A percentile compares a stretch with the other conserved stretches of the same genome.
Conservation (phyloP, 1,284 basidiomycete species). For the Grifola frondosa region DNA sequence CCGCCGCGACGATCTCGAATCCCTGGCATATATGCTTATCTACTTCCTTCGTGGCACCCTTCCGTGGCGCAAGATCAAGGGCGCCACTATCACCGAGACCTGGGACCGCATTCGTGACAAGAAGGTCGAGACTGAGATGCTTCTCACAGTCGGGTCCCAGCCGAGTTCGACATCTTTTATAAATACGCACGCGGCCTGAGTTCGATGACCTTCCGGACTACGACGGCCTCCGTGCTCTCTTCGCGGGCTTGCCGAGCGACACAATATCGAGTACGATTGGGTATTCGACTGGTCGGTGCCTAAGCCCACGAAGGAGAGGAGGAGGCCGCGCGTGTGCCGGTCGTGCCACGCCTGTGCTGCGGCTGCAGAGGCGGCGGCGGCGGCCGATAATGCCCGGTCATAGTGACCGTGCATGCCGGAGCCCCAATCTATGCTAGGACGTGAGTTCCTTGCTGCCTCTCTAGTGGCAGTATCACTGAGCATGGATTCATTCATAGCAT, state of each 20-base stretch:
- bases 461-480: not conserved
- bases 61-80: conserved; percentile 87
- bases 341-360: conserved; percentile 24
- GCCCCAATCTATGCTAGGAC: conserved; percentile 6
- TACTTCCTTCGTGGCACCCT: conserved; percentile 90
- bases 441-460: conserved; percentile 6
- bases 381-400: no score
- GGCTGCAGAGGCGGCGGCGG: conserved; percentile 19
- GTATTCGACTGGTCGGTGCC: conserved; percentile 33
- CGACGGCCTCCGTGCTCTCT: conserved; percentile 79
- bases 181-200: conserved; percentile 83
- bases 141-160: conserved; percentile 81
- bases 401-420: conserved; percentile 12
- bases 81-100: conserved; percentile 76
- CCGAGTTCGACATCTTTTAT: conserved; percentile 87
- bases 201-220: conserved; percentile 94
- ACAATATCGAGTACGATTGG: conserved; percentile 31
- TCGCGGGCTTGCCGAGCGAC: conserved; percentile 52
- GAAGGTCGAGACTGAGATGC: conserved; percentile 59
- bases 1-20: conserved; percentile 89
- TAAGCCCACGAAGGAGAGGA: conserved; percentile 13
- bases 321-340: conserved; percentile 22
- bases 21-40: conserved; percentile 89
- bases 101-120: conserved; percentile 74
- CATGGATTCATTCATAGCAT: conserved; percentile 1